phyloP scores from a whole-genome alignment of 73 alveolate genomes.

The Paramecium primaurelia region DNA sequence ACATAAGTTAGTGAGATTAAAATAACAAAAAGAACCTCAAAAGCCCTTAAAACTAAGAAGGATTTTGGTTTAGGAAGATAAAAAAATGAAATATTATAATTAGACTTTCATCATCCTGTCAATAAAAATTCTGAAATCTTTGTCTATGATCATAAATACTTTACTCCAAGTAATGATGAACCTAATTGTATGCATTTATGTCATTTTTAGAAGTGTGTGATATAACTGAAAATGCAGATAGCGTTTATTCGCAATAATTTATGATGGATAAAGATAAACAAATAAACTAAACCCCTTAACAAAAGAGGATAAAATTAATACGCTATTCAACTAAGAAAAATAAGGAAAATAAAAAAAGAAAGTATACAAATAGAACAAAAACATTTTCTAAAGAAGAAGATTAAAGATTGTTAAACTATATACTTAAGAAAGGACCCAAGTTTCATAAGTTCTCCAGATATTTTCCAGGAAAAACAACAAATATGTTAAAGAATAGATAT shows the following conservation, averaged over 20 bases:
- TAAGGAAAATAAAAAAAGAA: not conserved
- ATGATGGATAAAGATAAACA: not conserved
- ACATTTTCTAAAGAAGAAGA: not conserved
- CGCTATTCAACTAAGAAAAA: not conserved
- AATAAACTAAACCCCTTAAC: not conserved
- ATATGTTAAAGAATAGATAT: conserved; percentile 9
- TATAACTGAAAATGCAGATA: not conserved
- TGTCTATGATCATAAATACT: not conserved
- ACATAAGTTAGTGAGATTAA: not conserved
- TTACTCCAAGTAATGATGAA: not conserved
- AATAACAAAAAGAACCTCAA: not conserved
- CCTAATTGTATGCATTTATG: not conserved
- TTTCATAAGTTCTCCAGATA: not conserved
- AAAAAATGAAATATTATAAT: not conserved
- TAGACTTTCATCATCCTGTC: not conserved
- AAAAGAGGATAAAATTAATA: not conserved
- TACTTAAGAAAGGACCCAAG: not conserved
- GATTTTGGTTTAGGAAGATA: not conserved
- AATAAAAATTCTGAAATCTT: not conserved
- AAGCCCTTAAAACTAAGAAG: not conserved
- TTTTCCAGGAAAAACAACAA: not conserved
- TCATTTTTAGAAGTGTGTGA: not conserved
- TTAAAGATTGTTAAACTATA: not conserved
- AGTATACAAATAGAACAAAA: not conserved
- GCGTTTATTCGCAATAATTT: not conserved